These are phyloP conservation scores for Phytopythium montanum DNA, from an alignment of 352 stramenopile genomes.

Conservation along the genomic window DNA sequence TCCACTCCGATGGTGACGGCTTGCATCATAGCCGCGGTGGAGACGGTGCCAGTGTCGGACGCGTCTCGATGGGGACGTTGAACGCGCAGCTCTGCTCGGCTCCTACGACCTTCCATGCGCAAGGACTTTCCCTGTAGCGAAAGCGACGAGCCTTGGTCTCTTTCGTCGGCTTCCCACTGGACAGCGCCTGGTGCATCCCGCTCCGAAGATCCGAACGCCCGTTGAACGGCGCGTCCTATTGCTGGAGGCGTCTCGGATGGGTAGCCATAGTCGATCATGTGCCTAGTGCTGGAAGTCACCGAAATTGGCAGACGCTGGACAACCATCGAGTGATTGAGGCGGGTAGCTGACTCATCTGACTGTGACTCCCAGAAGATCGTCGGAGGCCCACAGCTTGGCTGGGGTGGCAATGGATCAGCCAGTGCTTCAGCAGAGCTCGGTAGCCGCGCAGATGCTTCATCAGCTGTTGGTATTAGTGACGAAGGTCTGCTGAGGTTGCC, in stretches of 20 bases:
- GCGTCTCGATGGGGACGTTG: background rate
- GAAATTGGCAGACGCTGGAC: background rate
- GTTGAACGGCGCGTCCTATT: background rate
- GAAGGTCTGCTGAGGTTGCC: no score
- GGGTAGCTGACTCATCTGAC: background rate
- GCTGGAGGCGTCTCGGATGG: background rate
- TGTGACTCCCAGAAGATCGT: constrained; percentile 2
- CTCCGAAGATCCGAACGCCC: background rate
- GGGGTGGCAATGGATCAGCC: background rate
- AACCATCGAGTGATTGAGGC: background rate
- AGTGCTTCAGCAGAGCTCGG: background rate
- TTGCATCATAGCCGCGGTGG: background rate
- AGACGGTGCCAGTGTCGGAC: background rate
- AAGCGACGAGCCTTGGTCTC: background rate
- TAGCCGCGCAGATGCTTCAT: background rate
- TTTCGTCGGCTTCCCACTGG: background rate
- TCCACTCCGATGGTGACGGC: background rate
- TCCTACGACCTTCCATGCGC: background rate
- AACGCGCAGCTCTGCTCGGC: background rate
- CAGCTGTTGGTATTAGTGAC: background rate
- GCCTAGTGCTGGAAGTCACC: background rate
- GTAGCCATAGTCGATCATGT: background rate
- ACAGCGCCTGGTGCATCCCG: background rate
- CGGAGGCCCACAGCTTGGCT: background rate
- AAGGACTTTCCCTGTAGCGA: constrained; percentile 1